Evolutionary conservation across 2,329 filamentous ascomycete species (phyloP).

Genomic region (Aspergillus versicolor): DNA sequence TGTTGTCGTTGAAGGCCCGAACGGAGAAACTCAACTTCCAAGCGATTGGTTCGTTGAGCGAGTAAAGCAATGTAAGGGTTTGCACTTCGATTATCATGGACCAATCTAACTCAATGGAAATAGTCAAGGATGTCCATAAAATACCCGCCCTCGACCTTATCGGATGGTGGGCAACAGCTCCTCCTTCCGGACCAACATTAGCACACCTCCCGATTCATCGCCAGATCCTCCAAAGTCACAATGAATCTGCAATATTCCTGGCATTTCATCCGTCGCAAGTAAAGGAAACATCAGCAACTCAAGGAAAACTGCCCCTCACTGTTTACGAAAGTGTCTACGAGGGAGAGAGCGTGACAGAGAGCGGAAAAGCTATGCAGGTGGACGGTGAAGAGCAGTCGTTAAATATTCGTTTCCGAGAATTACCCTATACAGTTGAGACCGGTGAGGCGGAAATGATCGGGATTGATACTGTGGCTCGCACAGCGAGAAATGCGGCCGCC

Average conservation of each 20-base stretch:
- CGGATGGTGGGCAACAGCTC: constrained; percentile 84
- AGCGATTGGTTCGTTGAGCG: constrained; percentile 72
- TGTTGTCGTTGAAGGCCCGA: constrained; percentile 52
- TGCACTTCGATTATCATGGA: neutral
- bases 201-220: constrained; percentile 71
- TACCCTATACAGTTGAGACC: constrained; percentile 86
- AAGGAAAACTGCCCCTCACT: constrained; percentile 81
- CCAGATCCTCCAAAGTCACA: constrained; percentile 71
- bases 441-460: constrained; percentile 97
- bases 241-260: constrained; percentile 84
- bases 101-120: neutral
- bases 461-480: constrained; percentile 86
- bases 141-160: constrained; percentile 79
- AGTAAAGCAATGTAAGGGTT: constrained; percentile 74
- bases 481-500: constrained; percentile 75
- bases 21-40: constrained; percentile 64
- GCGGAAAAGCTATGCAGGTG: constrained; percentile 67
- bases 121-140: constrained; percentile 88
- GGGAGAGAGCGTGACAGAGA: constrained; percentile 60
- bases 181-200: constrained; percentile 67
- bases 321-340: constrained; percentile 86
- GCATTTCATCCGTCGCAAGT: constrained; percentile 74
- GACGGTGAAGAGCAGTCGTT: constrained; percentile 61
- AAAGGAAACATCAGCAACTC: constrained; percentile 54
- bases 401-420: constrained; percentile 73